Base-by-base conservation (phyloP, 2,329 filamentous ascomycete genomes). In the Aspergillus sp. region DNA sequence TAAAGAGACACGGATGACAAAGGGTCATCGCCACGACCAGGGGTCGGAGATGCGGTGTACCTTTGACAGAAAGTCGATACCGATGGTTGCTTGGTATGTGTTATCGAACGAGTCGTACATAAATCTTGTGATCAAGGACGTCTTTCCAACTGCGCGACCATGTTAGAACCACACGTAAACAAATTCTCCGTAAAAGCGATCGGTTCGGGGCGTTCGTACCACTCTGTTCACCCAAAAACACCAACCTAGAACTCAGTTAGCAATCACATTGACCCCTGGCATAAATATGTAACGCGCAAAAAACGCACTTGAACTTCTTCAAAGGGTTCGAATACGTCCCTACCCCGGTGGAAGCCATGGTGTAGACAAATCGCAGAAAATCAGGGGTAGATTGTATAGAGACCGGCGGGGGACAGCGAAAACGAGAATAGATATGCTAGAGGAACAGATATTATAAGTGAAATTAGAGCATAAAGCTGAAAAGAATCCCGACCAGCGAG, bases 51-150 rank as follows among this genome's bases (percentile, higher is more conserved):
- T 22, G 43, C 19, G 44, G 52, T 71, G 68, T 77, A 88, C 89
- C 85, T 98, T 98, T 65, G 90, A 96, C 59, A 98, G 82, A 68
- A 98, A 98, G 74, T 98, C 93, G 75, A 98, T 98, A 65, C 93
- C 93, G 66, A 98, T 97, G 35, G 93, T 98, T 49, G 93, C 93
- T 74, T 98, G 93, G 76, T 98, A 98, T 79, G 91, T 97, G 75
- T 95, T 96, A 78, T 98, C 93, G 78, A 98, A 98, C 43, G 93
- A 97, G 74, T 98, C 93, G 79, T 98, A 98, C 93, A 98, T 98
- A 79, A 98, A 98, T 56, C 93, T 85, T 58, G 93, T 98, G 70
- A 98, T 98, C 62, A 98, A 76, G 53, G 93, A 98, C 27, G 93
- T 98, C 77, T 98, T 98, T 68, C 93, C 93, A 62, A 98, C 93